Conservation (phyloP, 1,284 basidiomycete genomes). For the Ustilago shanxiensis region DNA sequence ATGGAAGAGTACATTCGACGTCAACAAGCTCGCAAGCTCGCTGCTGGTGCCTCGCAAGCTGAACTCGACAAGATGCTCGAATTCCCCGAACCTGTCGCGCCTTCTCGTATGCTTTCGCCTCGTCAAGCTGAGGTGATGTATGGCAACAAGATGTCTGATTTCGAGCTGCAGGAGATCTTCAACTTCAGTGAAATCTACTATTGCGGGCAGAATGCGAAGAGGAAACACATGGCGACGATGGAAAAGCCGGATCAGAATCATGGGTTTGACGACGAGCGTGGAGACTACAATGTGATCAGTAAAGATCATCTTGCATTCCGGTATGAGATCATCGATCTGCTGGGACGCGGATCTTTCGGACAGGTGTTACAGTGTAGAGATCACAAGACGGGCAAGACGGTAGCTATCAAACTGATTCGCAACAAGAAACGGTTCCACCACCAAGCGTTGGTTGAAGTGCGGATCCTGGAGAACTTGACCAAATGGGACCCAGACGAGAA, state of each 20-base stretch:
- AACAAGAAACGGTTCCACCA: constrained; percentile 99
- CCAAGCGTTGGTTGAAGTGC: constrained; percentile 97
- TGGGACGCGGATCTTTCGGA: constrained; percentile 98
- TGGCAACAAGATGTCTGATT: constrained; percentile 72
- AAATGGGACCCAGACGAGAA: constrained; percentile 99
- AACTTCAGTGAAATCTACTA: constrained; percentile 89
- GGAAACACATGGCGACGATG: constrained; percentile 69
- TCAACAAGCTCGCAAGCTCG: constrained; percentile 87
- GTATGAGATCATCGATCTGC: constrained; percentile 90
- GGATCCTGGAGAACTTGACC: constrained; percentile 93
- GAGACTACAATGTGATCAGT: constrained; percentile 91
- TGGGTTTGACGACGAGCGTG: constrained; percentile 97
- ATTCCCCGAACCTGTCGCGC: constrained; percentile 89
- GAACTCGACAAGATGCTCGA: constrained; percentile 89
- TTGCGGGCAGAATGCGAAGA: constrained; percentile 74
- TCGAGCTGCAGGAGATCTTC: constrained; percentile 90
- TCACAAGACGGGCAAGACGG: constrained; percentile 93
- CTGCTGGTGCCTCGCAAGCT: constrained; percentile 81
- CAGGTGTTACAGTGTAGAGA: constrained; percentile 97
- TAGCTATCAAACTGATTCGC: constrained; percentile 98
- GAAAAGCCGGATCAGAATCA: constrained; percentile 87
- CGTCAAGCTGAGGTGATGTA: constrained; percentile 72
- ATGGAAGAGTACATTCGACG: constrained; percentile 94
- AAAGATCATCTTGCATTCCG: constrained; percentile 95
- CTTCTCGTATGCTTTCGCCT: constrained; percentile 79